phyloP scores from a whole-genome alignment of 768 basidiomycete genomes.

The Trametes cubensis region DNA sequence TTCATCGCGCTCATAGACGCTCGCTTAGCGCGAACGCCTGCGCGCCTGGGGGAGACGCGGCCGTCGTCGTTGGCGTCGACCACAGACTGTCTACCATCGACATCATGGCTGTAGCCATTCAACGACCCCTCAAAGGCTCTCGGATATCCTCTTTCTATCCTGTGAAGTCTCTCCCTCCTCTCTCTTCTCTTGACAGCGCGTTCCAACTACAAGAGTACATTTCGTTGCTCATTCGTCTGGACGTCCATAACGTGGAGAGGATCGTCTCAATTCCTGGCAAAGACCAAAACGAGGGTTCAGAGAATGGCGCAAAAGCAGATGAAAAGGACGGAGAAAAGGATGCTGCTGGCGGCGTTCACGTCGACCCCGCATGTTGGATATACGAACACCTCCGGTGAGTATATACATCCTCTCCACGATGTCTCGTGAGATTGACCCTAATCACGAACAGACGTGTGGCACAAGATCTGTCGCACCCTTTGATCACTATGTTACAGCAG shows the following conservation, averaged over 20 bases:
- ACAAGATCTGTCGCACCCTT: constrained; percentile 83
- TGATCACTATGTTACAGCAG: constrained; percentile 82
- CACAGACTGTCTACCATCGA: not conserved
- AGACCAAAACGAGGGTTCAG: constrained; percentile 31
- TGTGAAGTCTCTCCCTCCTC: constrained; percentile 66
- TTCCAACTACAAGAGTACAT: constrained; percentile 97
- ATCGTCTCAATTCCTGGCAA: constrained; percentile 78
- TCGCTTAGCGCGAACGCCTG: too few species aligned
- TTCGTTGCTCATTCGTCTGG: constrained; percentile 77
- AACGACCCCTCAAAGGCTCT: constrained; percentile 75
- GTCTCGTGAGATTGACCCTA: not conserved
- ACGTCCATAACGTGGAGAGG: constrained; percentile 85
- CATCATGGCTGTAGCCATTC: constrained; percentile 39
- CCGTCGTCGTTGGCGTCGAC: constrained; percentile 3
- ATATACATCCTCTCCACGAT: not conserved
- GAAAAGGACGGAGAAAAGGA: constrained; percentile 38
- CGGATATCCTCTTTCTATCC: constrained; percentile 82
- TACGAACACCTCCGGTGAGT: constrained; percentile 65
- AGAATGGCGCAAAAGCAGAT: constrained; percentile 21
- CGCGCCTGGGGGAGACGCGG: not conserved
- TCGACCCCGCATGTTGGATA: constrained; percentile 86
- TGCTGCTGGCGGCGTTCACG: constrained; percentile 52
- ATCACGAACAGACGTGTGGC: constrained; percentile 67
- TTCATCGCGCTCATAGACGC: not conserved
- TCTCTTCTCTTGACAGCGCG: constrained; percentile 81